Evolutionary conservation across 768 basidiomycete genomes (phyloP).

Genomic region (Boletus rubroflammeus): DNA sequence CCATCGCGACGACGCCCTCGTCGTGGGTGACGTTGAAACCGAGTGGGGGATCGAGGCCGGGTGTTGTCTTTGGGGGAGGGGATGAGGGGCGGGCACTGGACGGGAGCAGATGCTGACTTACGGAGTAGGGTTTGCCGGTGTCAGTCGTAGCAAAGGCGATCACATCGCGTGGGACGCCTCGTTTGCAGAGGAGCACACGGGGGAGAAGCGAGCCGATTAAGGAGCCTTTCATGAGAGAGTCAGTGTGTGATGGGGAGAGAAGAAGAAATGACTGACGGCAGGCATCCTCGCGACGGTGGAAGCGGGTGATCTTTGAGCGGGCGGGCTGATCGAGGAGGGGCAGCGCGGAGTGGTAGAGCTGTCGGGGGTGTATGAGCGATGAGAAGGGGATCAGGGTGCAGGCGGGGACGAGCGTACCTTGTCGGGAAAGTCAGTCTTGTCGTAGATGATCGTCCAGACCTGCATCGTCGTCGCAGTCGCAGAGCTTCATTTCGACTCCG

Average conservation of each 20-base stretch:
- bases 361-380: slow-evolving; percentile 1
- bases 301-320: slow-evolving; percentile 55
- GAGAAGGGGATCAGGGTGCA: neutral
- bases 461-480: slow-evolving; percentile 38
- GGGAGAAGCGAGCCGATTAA: slow-evolving; percentile 75
- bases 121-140: slow-evolving; percentile 76
- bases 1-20: slow-evolving; percentile 68
- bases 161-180: slow-evolving; percentile 44
- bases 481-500: slow-evolving; percentile 22
- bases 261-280: slow-evolving; percentile 47
- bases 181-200: slow-evolving; percentile 56
- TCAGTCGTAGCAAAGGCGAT: slow-evolving; percentile 57
- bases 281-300: slow-evolving; percentile 69
- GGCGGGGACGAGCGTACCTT: slow-evolving; percentile 27
- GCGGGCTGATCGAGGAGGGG: slow-evolving; percentile 55
- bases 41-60: slow-evolving; percentile 49
- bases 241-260: neutral
- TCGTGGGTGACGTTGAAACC: slow-evolving; percentile 85
- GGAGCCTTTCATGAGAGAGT: slow-evolving; percentile 50
- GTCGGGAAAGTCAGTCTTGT: slow-evolving; percentile 34
- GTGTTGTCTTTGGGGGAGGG: slow-evolving; percentile 38
- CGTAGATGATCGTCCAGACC: slow-evolving; percentile 40
- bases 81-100: slow-evolving; percentile 1
- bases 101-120: slow-evolving; percentile 31
- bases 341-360: slow-evolving; percentile 67